Base-by-base conservation (phyloP, 2,329 filamentous ascomycete genomes). In the Metarhizium brunneum region DNA sequence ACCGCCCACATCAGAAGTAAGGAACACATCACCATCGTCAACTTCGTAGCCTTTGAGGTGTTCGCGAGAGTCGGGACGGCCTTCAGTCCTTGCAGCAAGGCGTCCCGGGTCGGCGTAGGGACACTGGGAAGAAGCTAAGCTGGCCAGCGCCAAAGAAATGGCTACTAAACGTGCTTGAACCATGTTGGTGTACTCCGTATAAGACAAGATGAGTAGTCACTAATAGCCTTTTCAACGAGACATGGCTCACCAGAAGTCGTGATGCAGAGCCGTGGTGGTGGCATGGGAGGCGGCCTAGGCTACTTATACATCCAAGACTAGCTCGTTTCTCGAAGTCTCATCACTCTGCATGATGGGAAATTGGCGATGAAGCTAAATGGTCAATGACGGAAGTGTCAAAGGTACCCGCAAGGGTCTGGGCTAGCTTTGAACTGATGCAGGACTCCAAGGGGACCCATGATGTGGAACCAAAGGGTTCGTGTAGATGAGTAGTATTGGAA, bases 1-100 rank as follows among this genome's bases (percentile, higher is more conserved):
- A 0, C 82, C 84, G 11, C 86, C 87, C 29, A 82, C 81, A 64
- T 89, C 86, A 32, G 80, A 81, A 1, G 86, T 90, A 61, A 86
- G 66, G 66, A 72, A 85, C 2, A 73, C 73, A 38, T 77, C 65
- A 49, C 73, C 74, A 60, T 86, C 83, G 56, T 85, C 76, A 5
- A 80, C 63, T 57, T 76, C 73, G 52, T 72, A 74, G 49, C 66
- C 57, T 14, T 61, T 48, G 2, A 73, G 56, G 52, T 71, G 67
- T 6, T 57, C 56, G 30, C 70, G 68, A 30, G 71, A 70, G 6
- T 48, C 49, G 29, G 16, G 2, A 6, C 35, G 20, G n/a, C 61
- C 59, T 1, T 66, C 60, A 5, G 60, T 59, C 52, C 68, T 63
- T 8, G 64, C 61, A 35, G 57, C 63, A 18, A 71, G 55, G 10